These are phyloP conservation scores for Polyplosphaeria fusca DNA, from an alignment of 495 filamentous ascomycete genomes.

Conservation along the genomic window DNA sequence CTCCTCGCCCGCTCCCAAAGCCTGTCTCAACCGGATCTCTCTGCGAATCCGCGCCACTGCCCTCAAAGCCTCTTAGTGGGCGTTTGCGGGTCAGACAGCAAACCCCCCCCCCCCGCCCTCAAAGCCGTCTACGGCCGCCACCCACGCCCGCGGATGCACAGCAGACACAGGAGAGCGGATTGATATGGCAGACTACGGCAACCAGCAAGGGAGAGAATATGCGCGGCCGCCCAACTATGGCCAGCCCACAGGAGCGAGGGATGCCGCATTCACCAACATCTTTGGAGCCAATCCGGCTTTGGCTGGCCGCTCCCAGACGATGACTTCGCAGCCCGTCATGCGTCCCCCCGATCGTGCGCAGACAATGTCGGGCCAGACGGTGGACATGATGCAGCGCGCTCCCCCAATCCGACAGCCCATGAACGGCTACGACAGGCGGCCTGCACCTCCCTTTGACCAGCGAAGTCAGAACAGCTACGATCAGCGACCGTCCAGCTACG, in stretches of 20 bases:
- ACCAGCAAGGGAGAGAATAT: slow-evolving; percentile 70
- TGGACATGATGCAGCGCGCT: slow-evolving; percentile 54
- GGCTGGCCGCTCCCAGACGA: slow-evolving; percentile 76
- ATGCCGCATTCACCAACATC: slow-evolving; percentile 94
- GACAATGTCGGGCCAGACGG: slow-evolving; percentile 73
- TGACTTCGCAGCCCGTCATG: slow-evolving; percentile 64
- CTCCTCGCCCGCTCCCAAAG: neutral
- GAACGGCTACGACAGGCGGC: slow-evolving; percentile 30
- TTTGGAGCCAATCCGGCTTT: slow-evolving; percentile 82
- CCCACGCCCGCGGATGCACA: slow-evolving; percentile 25
- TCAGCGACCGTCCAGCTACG: slow-evolving; percentile 39
- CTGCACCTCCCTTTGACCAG: slow-evolving; percentile 26
- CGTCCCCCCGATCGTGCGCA: slow-evolving; percentile 75
- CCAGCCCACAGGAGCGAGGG: slow-evolving; percentile 72
- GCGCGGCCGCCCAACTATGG: slow-evolving; percentile 62
- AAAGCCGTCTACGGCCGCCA: neutral
- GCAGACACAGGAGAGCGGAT: neutral
- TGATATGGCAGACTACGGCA: slow-evolving; percentile 77
- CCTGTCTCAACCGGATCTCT: neutral
- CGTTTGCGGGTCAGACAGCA: slow-evolving; percentile 7
- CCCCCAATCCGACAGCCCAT: slow-evolving; percentile 57
- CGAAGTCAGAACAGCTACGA: slow-evolving; percentile 41
- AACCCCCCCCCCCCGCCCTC: neutral
- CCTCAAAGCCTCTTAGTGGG: slow-evolving; percentile 7
- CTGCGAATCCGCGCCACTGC: neutral